These are phyloP conservation scores for Aphanomyces cochlioides DNA, from an alignment of 352 stramenopile species.

Conservation along the genomic window DNA sequence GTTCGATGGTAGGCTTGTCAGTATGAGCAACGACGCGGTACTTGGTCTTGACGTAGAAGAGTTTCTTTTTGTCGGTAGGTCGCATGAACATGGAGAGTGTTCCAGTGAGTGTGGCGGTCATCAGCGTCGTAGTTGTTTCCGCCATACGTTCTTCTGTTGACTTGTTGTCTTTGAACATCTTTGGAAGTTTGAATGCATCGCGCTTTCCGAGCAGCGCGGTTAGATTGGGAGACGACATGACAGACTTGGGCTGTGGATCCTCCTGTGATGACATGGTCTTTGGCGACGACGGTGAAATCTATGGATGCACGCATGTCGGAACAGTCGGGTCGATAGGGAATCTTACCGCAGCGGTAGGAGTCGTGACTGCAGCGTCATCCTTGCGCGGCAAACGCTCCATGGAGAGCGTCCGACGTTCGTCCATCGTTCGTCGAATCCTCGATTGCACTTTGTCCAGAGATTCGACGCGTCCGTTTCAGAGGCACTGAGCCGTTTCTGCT, in stretches of 20 bases:
- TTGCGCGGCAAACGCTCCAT: background rate
- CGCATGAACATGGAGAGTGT: conserved; percentile 56
- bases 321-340: too few species aligned
- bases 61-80: conserved; percentile 60
- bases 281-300: conserved; percentile 1
- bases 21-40: conserved; percentile 23
- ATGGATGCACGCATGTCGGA: background rate
- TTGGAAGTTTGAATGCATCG: conserved; percentile 39
- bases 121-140: background rate
- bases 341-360: too few species aligned
- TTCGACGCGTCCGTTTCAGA: too few species aligned
- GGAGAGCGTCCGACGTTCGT: background rate
- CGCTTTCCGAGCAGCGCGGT: conserved; percentile 35
- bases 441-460: too few species aligned
- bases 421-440: too few species aligned
- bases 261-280: background rate
- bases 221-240: conserved; percentile 9
- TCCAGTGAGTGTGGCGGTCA: background rate
- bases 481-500: too few species aligned
- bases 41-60: conserved; percentile 29
- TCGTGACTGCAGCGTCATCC: too few species aligned
- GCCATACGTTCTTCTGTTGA: conserved; percentile 2
- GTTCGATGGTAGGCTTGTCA: conserved; percentile 8
- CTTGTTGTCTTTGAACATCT: conserved; percentile 16
- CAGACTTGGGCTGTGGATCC: background rate